phyloP scores from a whole-genome alignment of 108 stramenopile genomes.

The Stephanodiscus minutulus region DNA sequence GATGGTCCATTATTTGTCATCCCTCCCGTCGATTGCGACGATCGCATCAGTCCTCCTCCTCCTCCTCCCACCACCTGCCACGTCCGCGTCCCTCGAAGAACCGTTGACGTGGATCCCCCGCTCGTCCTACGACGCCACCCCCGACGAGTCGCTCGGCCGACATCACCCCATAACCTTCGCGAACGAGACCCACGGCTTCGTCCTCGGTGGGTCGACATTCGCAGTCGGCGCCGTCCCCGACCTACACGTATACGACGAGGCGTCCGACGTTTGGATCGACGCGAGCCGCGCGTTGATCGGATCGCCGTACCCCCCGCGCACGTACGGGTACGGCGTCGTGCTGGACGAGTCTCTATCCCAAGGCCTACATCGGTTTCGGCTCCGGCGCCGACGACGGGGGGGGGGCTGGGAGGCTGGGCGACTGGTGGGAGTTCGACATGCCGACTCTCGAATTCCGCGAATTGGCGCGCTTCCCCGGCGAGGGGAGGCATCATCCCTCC shows the following conservation, averaged over 20 bases:
- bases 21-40: too few species aligned
- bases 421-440: conserved; percentile 51
- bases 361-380: conserved; percentile 40
- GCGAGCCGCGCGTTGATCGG: background rate
- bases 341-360: conserved; percentile 20
- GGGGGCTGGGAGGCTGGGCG: background rate
- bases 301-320: background rate
- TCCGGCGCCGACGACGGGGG: conserved; percentile 3
- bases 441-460: conserved; percentile 14
- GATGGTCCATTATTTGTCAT: too few species aligned
- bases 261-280: background rate
- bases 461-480: conserved; percentile 29
- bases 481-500: conserved; percentile 36
- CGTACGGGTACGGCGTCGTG: conserved; percentile 35
- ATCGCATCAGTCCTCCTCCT: too few species aligned
- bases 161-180: conserved; percentile 50
- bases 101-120: too few species aligned
- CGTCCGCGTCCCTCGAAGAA: too few species aligned
- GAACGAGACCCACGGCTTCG: conserved; percentile 44
- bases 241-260: background rate
- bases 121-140: background rate
- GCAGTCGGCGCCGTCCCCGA: background rate
- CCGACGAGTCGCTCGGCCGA: conserved; percentile 10
- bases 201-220: conserved; percentile 29
- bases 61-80: too few species aligned